Evolutionary conservation across 2,329 filamentous ascomycete species (phyloP).

Genomic region (Pestalotiopsis sp.): DNA sequence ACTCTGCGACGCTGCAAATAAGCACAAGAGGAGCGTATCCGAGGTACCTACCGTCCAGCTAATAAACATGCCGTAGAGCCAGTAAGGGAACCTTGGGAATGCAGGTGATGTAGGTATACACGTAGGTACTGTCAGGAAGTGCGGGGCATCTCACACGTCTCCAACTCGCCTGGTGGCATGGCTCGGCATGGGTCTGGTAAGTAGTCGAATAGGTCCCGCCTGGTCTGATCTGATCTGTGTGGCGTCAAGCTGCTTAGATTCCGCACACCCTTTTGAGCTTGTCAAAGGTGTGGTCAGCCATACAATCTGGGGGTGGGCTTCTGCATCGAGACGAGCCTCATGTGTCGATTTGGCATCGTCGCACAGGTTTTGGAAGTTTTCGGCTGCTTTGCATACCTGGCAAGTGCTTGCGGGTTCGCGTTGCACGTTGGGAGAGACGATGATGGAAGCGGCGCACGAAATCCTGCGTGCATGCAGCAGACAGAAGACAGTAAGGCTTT

Average conservation of each 20-base stretch:
- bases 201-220: too few species aligned
- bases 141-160: neutral
- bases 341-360: neutral
- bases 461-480: neutral
- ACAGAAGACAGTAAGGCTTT: too few species aligned
- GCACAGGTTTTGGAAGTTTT: neutral
- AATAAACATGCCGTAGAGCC: neutral
- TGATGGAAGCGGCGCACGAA: slow-evolving; percentile 7
- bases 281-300: neutral
- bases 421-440: neutral
- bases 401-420: neutral
- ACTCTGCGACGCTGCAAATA: neutral
- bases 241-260: neutral
- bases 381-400: neutral
- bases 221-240: neutral
- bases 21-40: neutral
- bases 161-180: neutral
- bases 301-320: neutral
- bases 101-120: neutral
- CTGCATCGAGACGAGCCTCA: neutral
- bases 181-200: neutral
- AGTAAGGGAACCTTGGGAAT: neutral
- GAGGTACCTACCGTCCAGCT: neutral
- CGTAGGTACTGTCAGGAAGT: neutral
- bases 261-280: neutral